Base-by-base conservation (phyloP, 208 protist genomes). In the Wallacemonas sp. region DNA sequence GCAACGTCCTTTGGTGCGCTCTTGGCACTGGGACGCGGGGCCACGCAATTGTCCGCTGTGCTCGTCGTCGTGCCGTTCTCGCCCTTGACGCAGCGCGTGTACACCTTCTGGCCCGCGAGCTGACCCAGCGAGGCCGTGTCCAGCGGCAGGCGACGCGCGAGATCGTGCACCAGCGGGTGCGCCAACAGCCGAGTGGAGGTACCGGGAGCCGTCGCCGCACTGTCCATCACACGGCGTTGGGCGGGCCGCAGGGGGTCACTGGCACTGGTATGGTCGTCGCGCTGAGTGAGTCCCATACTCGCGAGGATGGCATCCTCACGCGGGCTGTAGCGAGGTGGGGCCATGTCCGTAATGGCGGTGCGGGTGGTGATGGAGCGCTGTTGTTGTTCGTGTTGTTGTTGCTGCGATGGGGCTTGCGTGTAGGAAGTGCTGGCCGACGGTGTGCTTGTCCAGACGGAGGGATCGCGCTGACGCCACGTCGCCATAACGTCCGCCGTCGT, bases 81-180 rank as follows among this genome's bases (percentile, higher is more conserved):
- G 42, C 59, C 41, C 41, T 52, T 52, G 11, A 52, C 45, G 25
- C 61, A 57, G 8, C 64, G 55, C 41, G 55, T 41, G 28, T 59
- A 65, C 29, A 76, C 42, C 49, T 63, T 55, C 44, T 80, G 69
- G 10, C 69, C 64, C 8, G 67, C 65, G 23, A 57, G 55, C 42
- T 70, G 69, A 44, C 65, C 55, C 20, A 72, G 61, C 3, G 57
- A 63, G 23, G 70, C 72, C n/a, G 69, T 80, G 48, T 72, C 69
- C 22, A 70, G 63, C 25, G 67, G 65, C 7, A 61, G 22, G 28
- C 64, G 65, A 26, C 62, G 64, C 14, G 72, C 44, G 31, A 80
- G 54, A 26, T 80, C 69, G 11, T 36, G 26, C n/a, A 72, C 55
- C 39, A 42, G 11, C 4, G 54, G 49, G 50, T 80, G 26, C 23